Evolutionary conservation across 2,329 filamentous ascomycete genomes (phyloP).

Genomic region (Ophiocordyceps unilateralis): DNA sequence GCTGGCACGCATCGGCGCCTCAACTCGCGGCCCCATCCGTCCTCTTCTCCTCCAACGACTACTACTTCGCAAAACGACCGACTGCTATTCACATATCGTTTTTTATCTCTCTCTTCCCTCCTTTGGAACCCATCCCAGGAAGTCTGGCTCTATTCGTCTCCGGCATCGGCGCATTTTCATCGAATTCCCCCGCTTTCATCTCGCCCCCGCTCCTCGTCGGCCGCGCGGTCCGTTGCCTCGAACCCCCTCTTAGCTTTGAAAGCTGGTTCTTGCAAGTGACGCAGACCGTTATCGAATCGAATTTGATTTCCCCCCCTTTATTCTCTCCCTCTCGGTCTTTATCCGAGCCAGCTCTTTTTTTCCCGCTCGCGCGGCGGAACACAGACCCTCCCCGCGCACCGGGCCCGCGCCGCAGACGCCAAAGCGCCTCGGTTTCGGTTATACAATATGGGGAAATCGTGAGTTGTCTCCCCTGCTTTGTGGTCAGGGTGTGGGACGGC

Average conservation of each 20-base stretch:
- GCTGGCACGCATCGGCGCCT: too few relatives aligned
- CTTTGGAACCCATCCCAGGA: too few relatives aligned
- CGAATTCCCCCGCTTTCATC: too few relatives aligned
- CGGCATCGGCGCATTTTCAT: too few relatives aligned
- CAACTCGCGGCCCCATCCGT: not conserved
- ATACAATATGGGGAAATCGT: slow-evolving; percentile 3
- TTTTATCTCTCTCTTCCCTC: too few relatives aligned
- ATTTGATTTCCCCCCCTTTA: not conserved
- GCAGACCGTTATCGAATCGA: not conserved
- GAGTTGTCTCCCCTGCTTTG: not conserved
- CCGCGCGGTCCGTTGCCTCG: too few relatives aligned
- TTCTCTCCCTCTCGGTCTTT: not conserved
- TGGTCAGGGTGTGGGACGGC: not conserved
- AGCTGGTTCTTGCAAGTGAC: too few relatives aligned
- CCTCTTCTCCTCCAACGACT: not conserved
- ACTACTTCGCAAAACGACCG: not conserved
- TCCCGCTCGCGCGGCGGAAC: not conserved
- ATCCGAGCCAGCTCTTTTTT: not conserved
- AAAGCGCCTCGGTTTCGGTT: not conserved
- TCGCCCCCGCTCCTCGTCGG: too few relatives aligned
- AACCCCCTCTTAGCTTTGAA: too few relatives aligned
- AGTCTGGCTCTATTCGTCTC: too few relatives aligned
- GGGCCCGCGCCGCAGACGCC: not conserved
- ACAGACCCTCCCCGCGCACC: not conserved
- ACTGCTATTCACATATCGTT: too few relatives aligned